Conservation (phyloP, 129 eudicot genomes). For the Pulicaria dysenterica region DNA sequence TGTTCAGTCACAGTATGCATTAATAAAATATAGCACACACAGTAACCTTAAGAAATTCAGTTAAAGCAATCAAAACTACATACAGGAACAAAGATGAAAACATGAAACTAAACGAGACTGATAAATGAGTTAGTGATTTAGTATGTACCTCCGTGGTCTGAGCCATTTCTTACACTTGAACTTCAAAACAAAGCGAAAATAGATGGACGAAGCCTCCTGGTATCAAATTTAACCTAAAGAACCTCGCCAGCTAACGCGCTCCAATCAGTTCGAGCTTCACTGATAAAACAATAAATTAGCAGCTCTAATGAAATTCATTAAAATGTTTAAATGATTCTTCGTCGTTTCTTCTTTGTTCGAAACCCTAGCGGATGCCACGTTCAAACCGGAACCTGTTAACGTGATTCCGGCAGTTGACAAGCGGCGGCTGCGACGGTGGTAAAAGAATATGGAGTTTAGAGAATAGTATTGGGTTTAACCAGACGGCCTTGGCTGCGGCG, state of each 20-base stretch:
- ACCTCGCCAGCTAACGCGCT: too few relatives aligned
- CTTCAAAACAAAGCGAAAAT: neutral
- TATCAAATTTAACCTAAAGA: too few relatives aligned
- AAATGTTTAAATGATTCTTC: too few relatives aligned
- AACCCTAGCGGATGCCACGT: neutral
- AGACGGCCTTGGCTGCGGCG: neutral
- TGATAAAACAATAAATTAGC: neutral
- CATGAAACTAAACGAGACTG: neutral
- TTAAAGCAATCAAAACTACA: neutral
- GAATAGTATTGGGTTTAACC: neutral
- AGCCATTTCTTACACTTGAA: constrained; percentile 24
- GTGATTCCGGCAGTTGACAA: neutral
- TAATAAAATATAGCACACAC: neutral
- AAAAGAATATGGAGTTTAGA: neutral
- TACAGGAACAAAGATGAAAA: neutral
- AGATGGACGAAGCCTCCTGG: neutral
- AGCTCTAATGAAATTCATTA: too few relatives aligned
- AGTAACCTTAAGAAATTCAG: neutral
- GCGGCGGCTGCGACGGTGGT: constrained; percentile 11
- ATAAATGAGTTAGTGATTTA: neutral
- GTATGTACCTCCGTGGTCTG: constrained; percentile 39
- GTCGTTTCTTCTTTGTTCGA: neutral
- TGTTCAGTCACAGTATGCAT: neutral
- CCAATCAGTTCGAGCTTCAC: too few relatives aligned
- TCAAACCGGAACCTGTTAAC: neutral